Evolutionary conservation across 2,329 filamentous ascomycete genomes (phyloP).

Genomic region (Ceratocystis huliohia): DNA sequence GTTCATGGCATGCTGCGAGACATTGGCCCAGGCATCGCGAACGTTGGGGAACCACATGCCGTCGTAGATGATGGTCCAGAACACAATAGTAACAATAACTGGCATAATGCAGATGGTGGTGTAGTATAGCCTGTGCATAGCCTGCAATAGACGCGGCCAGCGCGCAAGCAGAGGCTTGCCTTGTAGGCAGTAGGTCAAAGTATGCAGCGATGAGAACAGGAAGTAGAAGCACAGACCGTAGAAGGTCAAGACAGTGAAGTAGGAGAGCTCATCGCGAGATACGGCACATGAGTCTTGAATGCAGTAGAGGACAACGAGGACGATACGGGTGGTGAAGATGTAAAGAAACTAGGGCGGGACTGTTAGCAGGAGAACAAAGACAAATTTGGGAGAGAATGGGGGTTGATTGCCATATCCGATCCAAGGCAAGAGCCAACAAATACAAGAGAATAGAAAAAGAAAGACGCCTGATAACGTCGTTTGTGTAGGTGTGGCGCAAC

Average conservation of each 20-base stretch:
- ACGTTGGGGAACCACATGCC: conserved; percentile 37
- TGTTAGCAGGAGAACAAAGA: neutral
- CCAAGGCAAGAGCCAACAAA: no score
- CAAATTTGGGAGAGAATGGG: no score
- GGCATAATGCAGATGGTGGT: conserved; percentile 51
- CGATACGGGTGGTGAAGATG: conserved; percentile 55
- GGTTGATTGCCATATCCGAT: neutral
- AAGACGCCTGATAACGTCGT: no score
- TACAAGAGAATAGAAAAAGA: neutral
- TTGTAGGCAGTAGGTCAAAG: conserved; percentile 48
- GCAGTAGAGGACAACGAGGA: conserved; percentile 54
- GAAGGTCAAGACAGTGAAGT: conserved; percentile 71
- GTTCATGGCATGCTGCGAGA: conserved; percentile 67
- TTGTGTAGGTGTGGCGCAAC: neutral
- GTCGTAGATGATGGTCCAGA: conserved; percentile 50
- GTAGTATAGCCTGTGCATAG: conserved; percentile 52
- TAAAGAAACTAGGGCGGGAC: conserved; percentile 43
- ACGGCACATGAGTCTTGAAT: conserved; percentile 34
- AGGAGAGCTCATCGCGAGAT: conserved; percentile 54
- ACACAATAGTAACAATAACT: conserved; percentile 57
- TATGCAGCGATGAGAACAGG: conserved; percentile 54
- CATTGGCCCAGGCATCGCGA: conserved; percentile 51
- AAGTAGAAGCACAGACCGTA: conserved; percentile 77
- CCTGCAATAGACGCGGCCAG: conserved; percentile 49
- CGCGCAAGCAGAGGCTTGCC: conserved; percentile 44